Base-by-base conservation (phyloP, 1,139 yeast genomes). In the Geotrichum klebahnii region DNA sequence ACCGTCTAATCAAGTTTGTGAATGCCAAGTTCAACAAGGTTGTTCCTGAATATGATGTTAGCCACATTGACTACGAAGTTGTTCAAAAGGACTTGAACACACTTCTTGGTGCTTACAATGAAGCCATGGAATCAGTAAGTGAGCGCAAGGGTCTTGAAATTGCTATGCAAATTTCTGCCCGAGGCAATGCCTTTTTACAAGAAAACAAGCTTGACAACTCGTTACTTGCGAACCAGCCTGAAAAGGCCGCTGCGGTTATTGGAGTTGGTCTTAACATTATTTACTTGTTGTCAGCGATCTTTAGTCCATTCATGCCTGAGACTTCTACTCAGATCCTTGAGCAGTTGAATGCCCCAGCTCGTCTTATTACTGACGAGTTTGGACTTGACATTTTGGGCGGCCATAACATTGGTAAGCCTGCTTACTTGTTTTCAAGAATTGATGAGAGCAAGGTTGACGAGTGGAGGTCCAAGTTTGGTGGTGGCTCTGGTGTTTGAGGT, bases 161-260 rank as follows among this genome's bases (percentile, higher is more conserved):
- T 42, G 95, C 96, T 56, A 88, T 92, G 97, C 78, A 86, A 37
- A 74, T 94, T 52, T 85, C 96, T 53, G 81, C 96, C 26, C 81
- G 96, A 63, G 98, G 98, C 69, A 92, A 92, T 70, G 85, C 77
- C 68, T 94, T 90, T 75, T 77, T 92, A 67, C 99, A 92, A 73
- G 97, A 90, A 50, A 89, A 90, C 74, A 90, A 89, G 71, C 78
- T 92, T 62, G 97, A 90, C 70, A 92, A 92, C 75, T 76, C 86
- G 24, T 76, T 90, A 60, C 87, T 82, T 68, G 79, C 81, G 53
- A 80, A 87, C 63, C 68, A 70, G 48, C 96, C 97, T 33, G 86
- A 77, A 36, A 82, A 80, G 65, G 80, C 96, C 17, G 97, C 90
- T 65, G 96, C 96, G 1, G 96, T 92, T 49, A 86, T 92, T 49